Conservation (phyloP, 2,329 filamentous ascomycete genomes). For the Fusarium pseudoanthophilum region DNA sequence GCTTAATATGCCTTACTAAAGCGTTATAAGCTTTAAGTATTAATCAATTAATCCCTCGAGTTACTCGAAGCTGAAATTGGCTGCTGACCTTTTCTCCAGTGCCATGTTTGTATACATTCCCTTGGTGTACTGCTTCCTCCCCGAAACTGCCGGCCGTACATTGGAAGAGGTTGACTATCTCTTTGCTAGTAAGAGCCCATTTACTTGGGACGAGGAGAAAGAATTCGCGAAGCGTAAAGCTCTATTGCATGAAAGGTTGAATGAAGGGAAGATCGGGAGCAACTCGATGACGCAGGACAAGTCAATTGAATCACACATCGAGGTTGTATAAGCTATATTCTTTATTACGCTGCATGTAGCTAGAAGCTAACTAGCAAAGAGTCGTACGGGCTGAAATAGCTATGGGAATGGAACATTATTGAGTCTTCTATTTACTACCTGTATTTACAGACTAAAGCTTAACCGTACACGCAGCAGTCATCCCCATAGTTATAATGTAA, state of each 20-base stretch:
- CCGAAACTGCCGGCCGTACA: conserved; percentile 8
- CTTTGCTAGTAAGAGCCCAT: conserved; percentile 11
- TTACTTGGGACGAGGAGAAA: conserved; percentile 12
- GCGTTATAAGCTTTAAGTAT: no score
- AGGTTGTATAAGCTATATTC: background rate
- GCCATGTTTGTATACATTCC: conserved; percentile 15
- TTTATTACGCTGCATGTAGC: background rate
- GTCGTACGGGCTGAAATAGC: no score
- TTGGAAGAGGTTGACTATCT: conserved; percentile 11
- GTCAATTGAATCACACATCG: background rate
- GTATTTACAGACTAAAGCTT: no score
- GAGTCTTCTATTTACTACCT: no score
- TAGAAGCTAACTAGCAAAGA: background rate
- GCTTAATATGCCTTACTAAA: no score
- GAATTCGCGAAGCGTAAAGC: conserved; percentile 3
- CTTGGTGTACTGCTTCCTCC: conserved; percentile 10
- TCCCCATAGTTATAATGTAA: no score
- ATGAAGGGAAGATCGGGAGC: background rate
- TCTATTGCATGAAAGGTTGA: background rate
- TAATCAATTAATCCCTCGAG: no score
- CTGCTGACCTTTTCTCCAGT: background rate
- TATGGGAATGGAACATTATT: no score
- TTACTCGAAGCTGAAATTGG: no score
- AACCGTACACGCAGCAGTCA: no score
- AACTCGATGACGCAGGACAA: background rate